phyloP scores from a whole-genome alignment of 305 asterid genomes.

The Salvia sclarea region DNA sequence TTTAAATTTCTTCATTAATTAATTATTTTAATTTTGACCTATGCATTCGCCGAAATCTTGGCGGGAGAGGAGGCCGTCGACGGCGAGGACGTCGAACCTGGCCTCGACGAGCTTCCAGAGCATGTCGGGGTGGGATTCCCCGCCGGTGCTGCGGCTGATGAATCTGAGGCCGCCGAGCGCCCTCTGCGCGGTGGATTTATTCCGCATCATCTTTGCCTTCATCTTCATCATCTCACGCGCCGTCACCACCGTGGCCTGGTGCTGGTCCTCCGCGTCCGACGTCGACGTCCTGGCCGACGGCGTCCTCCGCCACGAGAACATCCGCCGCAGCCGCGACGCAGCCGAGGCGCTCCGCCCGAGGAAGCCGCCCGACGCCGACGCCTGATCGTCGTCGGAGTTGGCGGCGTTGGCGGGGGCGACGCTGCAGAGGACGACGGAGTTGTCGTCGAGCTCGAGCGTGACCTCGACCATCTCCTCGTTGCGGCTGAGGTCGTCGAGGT shows the following conservation, averaged over 20 bases:
- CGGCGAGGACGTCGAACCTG: constrained; percentile 57
- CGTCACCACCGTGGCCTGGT: constrained; percentile 37
- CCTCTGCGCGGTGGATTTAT: constrained; percentile 75
- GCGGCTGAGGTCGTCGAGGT: constrained; percentile 62
- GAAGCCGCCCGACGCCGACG: constrained; percentile 26
- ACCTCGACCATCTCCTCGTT: constrained; percentile 74
- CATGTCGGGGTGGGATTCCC: constrained; percentile 46
- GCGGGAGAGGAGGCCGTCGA: constrained; percentile 66
- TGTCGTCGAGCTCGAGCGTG: constrained; percentile 71
- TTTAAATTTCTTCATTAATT: too few species aligned
- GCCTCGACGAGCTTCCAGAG: constrained; percentile 76
- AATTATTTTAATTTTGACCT: constrained; percentile 45
- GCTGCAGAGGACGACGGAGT: constrained; percentile 62
- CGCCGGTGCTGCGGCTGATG: constrained; percentile 59
- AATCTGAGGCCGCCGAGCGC: constrained; percentile 86
- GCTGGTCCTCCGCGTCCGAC: constrained; percentile 45
- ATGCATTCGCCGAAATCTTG: constrained; percentile 92
- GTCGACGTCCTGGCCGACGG: constrained; percentile 36
- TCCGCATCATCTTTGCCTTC: constrained; percentile 71
- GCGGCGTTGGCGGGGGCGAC: constrained; percentile 41
- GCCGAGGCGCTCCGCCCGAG: constrained; percentile 58
- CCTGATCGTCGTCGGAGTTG: constrained; percentile 15
- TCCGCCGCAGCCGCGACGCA: constrained; percentile 54
- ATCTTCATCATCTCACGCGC: constrained; percentile 58
- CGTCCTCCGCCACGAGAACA: constrained; percentile 66